Evolutionary conservation across 2,329 filamentous ascomycete genomes (phyloP).

Genomic region (Nemania sp.): DNA sequence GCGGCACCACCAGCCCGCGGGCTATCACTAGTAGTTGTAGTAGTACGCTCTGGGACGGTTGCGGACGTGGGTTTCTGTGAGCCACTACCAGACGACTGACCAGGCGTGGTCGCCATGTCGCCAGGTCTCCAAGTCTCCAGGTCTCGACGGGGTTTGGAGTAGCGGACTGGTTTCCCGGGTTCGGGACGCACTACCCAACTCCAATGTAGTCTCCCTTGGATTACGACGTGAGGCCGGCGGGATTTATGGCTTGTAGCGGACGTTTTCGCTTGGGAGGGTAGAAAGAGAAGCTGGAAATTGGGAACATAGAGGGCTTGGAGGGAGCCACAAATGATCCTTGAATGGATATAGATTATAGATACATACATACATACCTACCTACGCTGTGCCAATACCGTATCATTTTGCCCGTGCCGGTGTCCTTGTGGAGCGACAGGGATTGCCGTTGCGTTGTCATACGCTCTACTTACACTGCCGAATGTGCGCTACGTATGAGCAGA

Average conservation of each 20-base stretch:
- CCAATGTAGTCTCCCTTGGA: neutral
- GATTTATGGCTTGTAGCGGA: neutral
- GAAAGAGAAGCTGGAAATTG: slow-evolving; percentile 16
- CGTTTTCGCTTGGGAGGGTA: neutral
- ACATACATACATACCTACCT: slow-evolving; percentile 2
- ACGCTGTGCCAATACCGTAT: slow-evolving; percentile 3
- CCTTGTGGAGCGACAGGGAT: slow-evolving; percentile 33
- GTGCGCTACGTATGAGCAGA: slow-evolving; percentile 4
- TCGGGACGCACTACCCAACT: neutral
- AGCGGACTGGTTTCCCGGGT: neutral
- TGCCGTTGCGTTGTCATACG: slow-evolving; percentile 27
- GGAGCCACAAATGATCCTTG: slow-evolving; percentile 20
- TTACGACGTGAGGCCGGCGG: neutral
- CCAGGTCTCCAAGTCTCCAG: slow-evolving; percentile 13
- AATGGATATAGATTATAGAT: slow-evolving; percentile 12
- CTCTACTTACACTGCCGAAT: neutral
- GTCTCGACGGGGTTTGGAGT: neutral
- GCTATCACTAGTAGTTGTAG: slow-evolving; percentile 21
- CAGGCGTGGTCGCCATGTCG: slow-evolving; percentile 30
- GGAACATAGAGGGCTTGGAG: slow-evolving; percentile 15
- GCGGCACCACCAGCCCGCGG: slow-evolving; percentile 8
- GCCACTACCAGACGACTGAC: slow-evolving; percentile 25
- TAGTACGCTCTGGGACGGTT: slow-evolving; percentile 22
- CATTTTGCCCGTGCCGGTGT: slow-evolving; percentile 9
- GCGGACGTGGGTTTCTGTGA: slow-evolving; percentile 30